Evolutionary conservation across 192 early-diverging fungal genomes (phyloP), one percentile per base, ranked within the genome.

Genomic region (Coemansia sp.): DNA sequence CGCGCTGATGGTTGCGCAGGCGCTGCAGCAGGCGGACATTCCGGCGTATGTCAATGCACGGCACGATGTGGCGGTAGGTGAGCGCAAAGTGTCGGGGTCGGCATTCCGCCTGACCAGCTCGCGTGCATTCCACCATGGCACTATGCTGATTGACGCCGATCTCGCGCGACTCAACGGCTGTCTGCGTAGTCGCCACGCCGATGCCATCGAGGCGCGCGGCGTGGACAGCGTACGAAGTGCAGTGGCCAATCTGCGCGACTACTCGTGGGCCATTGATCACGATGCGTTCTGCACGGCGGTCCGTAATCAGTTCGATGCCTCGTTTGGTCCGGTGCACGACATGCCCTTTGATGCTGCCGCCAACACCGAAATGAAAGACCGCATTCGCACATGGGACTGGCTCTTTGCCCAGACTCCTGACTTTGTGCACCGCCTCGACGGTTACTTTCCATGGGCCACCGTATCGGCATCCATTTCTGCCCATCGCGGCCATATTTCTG

Each of bases 131-230:
- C 95, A 97, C 71, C 97, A 99, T 72, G 97, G 97, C 48, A 99
- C 97, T 5, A 97, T 99, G 97, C 78, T 99, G 39, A 97, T 99
- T 57, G 88, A 94, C 64, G 81, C 93, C 6, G 90, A 98, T 73
- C 83, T 96, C 53, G 50, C 56, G 19, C 63, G 73, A 10, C 77
- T 91, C 29, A 58, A 76, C 37, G 72, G 71, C 32, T 85, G 77
- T 51, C 66, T 92, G 47, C 76, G 78, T 54, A 76, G 76, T 68
- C 49, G 35, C 38, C 62, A 66, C 37, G 60, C 76, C 85, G 79
- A 74, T 56, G 84, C 83, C 38, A 81, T 98, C 17, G 82, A 84
- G 4, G 90, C 92, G 25, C 89, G 90, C 73, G 97, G 97, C 47
- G 94, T 98, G 22, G 90, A 87, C 37, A 93, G 91, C 56, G 92